A percentile compares a stretch with the other conserved stretches of the same genome.
Conservation (phyloP, 1,139 yeast genomes). For the Kurtzmaniella natalensis region DNA sequence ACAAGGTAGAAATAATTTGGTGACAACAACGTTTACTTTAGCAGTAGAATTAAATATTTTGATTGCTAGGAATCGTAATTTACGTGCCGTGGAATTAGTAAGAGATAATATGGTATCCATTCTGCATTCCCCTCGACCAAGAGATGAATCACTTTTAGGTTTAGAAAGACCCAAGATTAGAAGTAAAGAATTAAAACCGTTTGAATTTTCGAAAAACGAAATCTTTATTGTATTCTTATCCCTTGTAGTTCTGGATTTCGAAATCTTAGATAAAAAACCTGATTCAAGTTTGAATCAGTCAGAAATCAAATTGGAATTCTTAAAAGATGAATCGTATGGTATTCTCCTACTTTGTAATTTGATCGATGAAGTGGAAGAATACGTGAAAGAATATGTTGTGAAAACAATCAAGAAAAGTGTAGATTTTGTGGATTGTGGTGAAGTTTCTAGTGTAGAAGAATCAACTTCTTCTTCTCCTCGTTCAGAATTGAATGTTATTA, state of each 20-base stretch:
- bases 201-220: slow-evolving; percentile 16
- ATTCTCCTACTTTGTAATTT: slow-evolving; percentile 27
- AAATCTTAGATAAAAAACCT: slow-evolving; percentile 11
- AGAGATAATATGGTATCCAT: slow-evolving; percentile 32
- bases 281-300: no score
- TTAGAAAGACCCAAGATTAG: background rate
- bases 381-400: background rate
- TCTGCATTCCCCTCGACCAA: slow-evolving; percentile 18
- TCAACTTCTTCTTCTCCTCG: no score
- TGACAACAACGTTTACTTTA: slow-evolving; percentile 20
- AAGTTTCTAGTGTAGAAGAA: no score
- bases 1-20: background rate
- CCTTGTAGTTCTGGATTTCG: slow-evolving; percentile 20
- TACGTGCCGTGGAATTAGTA: slow-evolving; percentile 31
- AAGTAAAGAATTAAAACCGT: slow-evolving; percentile 8
- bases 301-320: slow-evolving; percentile 21
- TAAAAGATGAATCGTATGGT: slow-evolving; percentile 30
- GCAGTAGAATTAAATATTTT: slow-evolving; percentile 33
- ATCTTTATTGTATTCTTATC: slow-evolving; percentile 31
- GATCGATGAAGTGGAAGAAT: slow-evolving; percentile 20
- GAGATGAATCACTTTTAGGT: background rate
- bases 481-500: background rate
- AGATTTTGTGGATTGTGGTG: no score
- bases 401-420: slow-evolving; percentile 2
- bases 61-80: slow-evolving; percentile 23